Evolutionary conservation across 2,329 filamentous ascomycete species (phyloP), one percentile per base, ranked within the genome.

Genomic region (Proliferodiscus dingleyae): DNA sequence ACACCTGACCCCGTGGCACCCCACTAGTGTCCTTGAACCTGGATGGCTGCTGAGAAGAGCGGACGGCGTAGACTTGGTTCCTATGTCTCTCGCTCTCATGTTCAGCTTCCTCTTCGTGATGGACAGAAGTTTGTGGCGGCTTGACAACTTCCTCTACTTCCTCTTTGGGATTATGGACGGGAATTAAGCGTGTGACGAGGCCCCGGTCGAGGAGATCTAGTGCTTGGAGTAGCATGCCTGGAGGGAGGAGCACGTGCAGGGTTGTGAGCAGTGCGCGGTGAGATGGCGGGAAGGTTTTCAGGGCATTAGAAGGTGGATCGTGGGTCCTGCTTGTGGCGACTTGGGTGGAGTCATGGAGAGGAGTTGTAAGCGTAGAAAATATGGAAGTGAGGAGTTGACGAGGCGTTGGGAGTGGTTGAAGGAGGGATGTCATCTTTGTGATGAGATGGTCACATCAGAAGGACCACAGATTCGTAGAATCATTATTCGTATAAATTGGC

Each of bases 161-260:
- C n/a, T 34, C 7, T 33, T 11, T 3, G 2, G 3, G 4, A 15
- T 13, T 9, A 34, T n/a, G 15, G 5, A 34, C n/a, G 5, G 2
- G 9, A 13, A 74, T 39, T 4, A 82, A 65, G 1, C 80, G 74
- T 5, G 73, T 81, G 26, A 95, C 79, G 1, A 93, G 76, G 2
- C 75, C 70, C 21, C 88, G 78, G 64, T 98, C 93, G 1, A 98
- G 74, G 0, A 97, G 74, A 64, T 97, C 90, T 2, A 98, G 74
- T 0, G 91, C 89, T 2, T 89, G 87, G 1, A 96, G 80, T 2
- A 96, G 69, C 43, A 89, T 77, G 2, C 58, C 52, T 2, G 80
- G 79, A 0, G 89, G 89, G 60, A 94, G 94, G 11, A 96, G 70
- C 26, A 89, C 85, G 67, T 96, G 90, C 0, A 82, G 69, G 4